Conservation (phyloP, 2,329 filamentous ascomycete genomes). For the Sclerotinia sclerotiorum region DNA sequence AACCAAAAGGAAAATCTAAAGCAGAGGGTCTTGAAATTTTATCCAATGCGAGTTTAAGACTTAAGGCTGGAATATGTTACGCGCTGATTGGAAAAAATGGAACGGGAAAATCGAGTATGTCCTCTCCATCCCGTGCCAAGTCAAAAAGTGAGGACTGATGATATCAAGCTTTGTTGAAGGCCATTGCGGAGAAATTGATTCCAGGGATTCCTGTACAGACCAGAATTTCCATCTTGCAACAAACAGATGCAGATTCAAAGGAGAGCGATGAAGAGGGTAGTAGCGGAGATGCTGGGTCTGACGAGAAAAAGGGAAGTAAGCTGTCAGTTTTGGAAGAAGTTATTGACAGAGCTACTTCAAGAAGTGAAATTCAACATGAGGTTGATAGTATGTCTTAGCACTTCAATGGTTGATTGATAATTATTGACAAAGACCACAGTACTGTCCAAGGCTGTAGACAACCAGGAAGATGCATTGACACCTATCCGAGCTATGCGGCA, state of each 20-base stretch:
- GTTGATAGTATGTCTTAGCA: constrained; percentile 51
- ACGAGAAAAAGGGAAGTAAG: constrained; percentile 33
- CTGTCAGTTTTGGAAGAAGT: constrained; percentile 65
- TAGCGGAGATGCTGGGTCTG: constrained; percentile 1
- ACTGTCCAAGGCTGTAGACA: constrained; percentile 60
- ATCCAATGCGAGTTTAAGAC: constrained; percentile 64
- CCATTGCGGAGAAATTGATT: constrained; percentile 75
- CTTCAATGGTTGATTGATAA: not conserved
- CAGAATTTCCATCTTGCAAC: constrained; percentile 67
- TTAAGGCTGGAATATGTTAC: constrained; percentile 74
- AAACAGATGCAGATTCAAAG: constrained; percentile 49
- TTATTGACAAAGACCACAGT: constrained; percentile 42
- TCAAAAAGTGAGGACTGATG: constrained; percentile 18
- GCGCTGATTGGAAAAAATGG: constrained; percentile 79
- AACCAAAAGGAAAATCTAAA: constrained; percentile 53
- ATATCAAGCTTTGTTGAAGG: constrained; percentile 62
- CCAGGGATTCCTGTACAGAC: constrained; percentile 70
- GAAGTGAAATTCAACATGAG: constrained; percentile 58
- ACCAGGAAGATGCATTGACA: constrained; percentile 52
- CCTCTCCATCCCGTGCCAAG: not conserved
- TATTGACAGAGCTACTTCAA: constrained; percentile 58
- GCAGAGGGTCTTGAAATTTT: constrained; percentile 64
- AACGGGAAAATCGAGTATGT: constrained; percentile 75
- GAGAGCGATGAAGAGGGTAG: constrained; percentile 39
- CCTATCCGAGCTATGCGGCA: constrained; percentile 61